phyloP scores from a whole-genome alignment of 441 rosid genomes.

The Jatropha podagrica region DNA sequence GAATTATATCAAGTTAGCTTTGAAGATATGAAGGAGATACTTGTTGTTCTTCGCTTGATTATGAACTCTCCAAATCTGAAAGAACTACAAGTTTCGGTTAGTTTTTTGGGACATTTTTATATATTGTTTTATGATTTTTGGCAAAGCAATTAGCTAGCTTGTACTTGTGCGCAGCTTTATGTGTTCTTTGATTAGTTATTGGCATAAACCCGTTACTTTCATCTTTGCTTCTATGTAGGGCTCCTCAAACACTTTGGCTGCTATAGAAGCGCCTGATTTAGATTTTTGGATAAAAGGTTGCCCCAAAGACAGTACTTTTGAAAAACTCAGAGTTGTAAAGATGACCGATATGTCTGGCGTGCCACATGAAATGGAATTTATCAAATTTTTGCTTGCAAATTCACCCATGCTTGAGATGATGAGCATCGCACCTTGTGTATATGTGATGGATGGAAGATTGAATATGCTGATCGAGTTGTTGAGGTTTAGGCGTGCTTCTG shows the following conservation, averaged over 20 bases:
- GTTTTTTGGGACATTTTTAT: constrained; percentile 20
- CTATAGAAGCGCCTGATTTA: constrained; percentile 52
- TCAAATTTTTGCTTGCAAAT: constrained; percentile 69
- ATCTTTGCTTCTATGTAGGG: constrained; percentile 38
- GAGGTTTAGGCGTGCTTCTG: constrained; percentile 72
- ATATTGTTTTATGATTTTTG: constrained; percentile 16
- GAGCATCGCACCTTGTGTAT: constrained; percentile 53
- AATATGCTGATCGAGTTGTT: constrained; percentile 68
- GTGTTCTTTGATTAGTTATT: neutral
- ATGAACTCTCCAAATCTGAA: constrained; percentile 75
- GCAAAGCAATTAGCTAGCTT: neutral
- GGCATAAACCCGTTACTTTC: constrained; percentile 1
- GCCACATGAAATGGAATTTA: constrained; percentile 73
- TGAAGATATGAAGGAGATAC: constrained; percentile 81
- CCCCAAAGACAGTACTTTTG: constrained; percentile 50
- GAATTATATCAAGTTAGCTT: constrained; percentile 88
- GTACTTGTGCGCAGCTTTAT: neutral
- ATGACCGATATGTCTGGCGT: constrained; percentile 67
- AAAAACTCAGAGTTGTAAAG: constrained; percentile 57
- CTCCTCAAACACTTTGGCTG: constrained; percentile 52
- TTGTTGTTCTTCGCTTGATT: constrained; percentile 79
- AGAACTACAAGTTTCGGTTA: constrained; percentile 78
- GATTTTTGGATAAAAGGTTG: constrained; percentile 56
- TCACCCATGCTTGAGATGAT: constrained; percentile 64
- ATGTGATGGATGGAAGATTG: constrained; percentile 49